phyloP scores from a whole-genome alignment of 2,329 filamentous ascomycete genomes.

The Aspergillus unguis region DNA sequence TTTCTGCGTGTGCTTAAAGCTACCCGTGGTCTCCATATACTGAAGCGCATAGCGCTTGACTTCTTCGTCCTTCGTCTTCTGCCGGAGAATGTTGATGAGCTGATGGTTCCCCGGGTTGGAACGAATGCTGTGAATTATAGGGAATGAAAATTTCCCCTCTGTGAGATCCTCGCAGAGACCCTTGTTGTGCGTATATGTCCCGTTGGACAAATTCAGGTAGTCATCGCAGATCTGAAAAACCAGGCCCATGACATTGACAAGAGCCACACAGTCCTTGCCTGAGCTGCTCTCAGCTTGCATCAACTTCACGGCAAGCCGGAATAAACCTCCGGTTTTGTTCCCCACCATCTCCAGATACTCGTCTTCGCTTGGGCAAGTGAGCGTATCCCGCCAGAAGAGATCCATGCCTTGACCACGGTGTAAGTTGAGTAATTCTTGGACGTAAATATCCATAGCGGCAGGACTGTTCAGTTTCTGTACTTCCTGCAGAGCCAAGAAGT shows the following conservation, averaged over 20 bases:
- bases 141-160: slow-evolving; percentile 96
- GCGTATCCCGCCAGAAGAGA: slow-evolving; percentile 47
- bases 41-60: slow-evolving; percentile 87
- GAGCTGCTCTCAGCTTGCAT: slow-evolving; percentile 44
- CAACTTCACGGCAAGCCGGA: slow-evolving; percentile 44
- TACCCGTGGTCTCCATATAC: slow-evolving; percentile 88
- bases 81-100: slow-evolving; percentile 86
- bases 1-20: slow-evolving; percentile 77
- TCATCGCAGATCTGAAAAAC: slow-evolving; percentile 59
- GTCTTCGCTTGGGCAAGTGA: slow-evolving; percentile 45
- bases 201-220: slow-evolving; percentile 76
- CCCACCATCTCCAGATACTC: slow-evolving; percentile 51
- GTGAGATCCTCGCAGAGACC: slow-evolving; percentile 93
- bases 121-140: slow-evolving; percentile 86
- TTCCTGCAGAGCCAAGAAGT: slow-evolving; percentile 45
- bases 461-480: slow-evolving; percentile 41
- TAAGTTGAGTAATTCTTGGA: slow-evolving; percentile 46
- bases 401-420: slow-evolving; percentile 50
- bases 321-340: slow-evolving; percentile 49
- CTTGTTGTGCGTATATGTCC: slow-evolving; percentile 82
- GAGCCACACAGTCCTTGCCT: slow-evolving; percentile 49
- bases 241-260: slow-evolving; percentile 61
- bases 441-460: slow-evolving; percentile 43
- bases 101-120: slow-evolving; percentile 60
- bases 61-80: slow-evolving; percentile 79